Conservation (phyloP, 805 yeast genomes). For the Saccharomyces mikatae region DNA sequence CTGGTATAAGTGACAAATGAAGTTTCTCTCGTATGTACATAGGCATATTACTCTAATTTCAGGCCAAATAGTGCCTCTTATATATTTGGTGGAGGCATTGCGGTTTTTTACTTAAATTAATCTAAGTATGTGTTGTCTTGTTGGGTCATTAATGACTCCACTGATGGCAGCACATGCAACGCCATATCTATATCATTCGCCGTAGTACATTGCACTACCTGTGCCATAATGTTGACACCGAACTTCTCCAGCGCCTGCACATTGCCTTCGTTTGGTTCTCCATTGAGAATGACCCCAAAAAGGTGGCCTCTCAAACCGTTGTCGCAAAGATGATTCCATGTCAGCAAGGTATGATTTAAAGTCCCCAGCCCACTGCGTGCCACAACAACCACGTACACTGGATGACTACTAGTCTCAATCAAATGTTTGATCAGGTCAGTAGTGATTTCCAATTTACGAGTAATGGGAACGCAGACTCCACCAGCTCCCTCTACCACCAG, state of each 20-base stretch:
- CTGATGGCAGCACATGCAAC: conserved; percentile 5
- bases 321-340: conserved; percentile 17
- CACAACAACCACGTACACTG: conserved; percentile 21
- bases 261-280: conserved; percentile 18
- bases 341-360: conserved; percentile 25
- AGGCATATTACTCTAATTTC: not conserved
- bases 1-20: not conserved
- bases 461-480: conserved; percentile 26
- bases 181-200: conserved; percentile 5
- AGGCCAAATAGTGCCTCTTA: not conserved
- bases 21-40: not conserved
- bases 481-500: conserved; percentile 29
- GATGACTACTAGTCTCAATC: conserved; percentile 4
- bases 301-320: conserved; percentile 13
- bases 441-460: conserved; percentile 17
- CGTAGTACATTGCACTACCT: conserved; percentile 30
- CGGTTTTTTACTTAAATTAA: not conserved
- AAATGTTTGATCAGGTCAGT: conserved; percentile 19
- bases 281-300: conserved; percentile 23
- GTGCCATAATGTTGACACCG: conserved; percentile 22
- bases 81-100: not conserved
- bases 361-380: conserved; percentile 28
- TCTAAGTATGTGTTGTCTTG: not conserved
- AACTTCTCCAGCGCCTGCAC: conserved; percentile 12
- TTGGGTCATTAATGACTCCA: not conserved